Percentiles rank a stretch among this genome's conserved stretches.
Evolutionary conservation across 345 rosid species (phyloP).

Genomic region (Gynandropsis gynandra): DNA sequence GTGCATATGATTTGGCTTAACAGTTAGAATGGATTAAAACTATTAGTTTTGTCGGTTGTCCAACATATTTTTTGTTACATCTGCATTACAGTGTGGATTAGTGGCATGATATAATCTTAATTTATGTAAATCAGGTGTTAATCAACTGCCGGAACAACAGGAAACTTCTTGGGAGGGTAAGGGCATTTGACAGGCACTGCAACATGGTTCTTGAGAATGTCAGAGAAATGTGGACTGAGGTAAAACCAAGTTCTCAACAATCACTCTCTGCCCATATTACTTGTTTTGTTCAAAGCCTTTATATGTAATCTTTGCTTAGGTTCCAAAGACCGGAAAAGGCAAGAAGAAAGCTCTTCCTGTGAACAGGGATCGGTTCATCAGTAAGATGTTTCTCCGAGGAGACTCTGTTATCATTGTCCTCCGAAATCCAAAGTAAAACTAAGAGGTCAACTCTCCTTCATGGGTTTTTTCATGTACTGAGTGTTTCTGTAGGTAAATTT

Average conservation of each 20-base stretch:
- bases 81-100: too few relatives aligned
- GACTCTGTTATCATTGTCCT: constrained; percentile 97
- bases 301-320: constrained; percentile 30
- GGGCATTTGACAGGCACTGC: constrained; percentile 96
- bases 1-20: neutral
- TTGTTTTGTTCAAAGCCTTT: neutral
- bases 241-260: constrained; percentile 16
- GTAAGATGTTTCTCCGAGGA: constrained; percentile 97
- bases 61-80: too few relatives aligned
- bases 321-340: constrained; percentile 94
- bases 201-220: constrained; percentile 99
- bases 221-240: constrained; percentile 99
- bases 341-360: constrained; percentile 95
- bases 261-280: neutral
- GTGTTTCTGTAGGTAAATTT: too few relatives aligned
- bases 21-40: neutral
- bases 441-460: too few relatives aligned
- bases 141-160: constrained; percentile 65
- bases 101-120: too few relatives aligned
- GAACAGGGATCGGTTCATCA: constrained; percentile 90
- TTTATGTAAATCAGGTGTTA: constrained; percentile 43
- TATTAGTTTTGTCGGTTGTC: too few relatives aligned
- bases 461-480: too few relatives aligned
- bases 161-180: constrained; percentile 93
- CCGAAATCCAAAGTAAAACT: constrained; percentile 73